Evolutionary conservation across 108 stramenopile genomes (phyloP).

Genomic region (Cylindrotheca fusiformis): DNA sequence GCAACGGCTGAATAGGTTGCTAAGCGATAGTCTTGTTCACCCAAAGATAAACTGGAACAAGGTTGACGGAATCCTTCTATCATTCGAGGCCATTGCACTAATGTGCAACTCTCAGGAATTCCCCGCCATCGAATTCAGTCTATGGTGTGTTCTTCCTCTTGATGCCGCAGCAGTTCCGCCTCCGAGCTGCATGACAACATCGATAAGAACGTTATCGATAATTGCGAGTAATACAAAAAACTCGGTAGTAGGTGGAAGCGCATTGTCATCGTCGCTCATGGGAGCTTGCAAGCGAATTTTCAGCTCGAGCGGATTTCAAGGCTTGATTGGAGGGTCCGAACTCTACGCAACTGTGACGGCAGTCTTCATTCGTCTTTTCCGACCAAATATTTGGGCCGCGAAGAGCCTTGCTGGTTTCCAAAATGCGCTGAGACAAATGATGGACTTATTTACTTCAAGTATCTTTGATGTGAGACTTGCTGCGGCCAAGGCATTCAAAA

Average conservation of each 20-base stretch:
- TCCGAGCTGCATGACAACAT: too few species aligned
- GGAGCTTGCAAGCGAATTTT: constrained; percentile 4
- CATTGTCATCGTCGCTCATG: too few species aligned
- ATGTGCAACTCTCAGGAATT: constrained; percentile 4
- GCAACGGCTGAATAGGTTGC: too few species aligned
- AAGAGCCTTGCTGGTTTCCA: background rate
- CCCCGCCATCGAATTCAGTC: background rate
- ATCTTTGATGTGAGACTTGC: constrained; percentile 35
- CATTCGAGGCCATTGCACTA: constrained; percentile 11
- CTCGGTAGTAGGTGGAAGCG: too few species aligned
- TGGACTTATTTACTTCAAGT: constrained; percentile 17
- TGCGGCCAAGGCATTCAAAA: constrained; percentile 57
- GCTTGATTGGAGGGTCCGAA: constrained; percentile 6
- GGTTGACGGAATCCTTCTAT: constrained; percentile 31
- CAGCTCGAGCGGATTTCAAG: background rate
- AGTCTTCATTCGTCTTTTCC: constrained; percentile 1
- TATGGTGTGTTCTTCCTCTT: background rate
- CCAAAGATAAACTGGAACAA: constrained; percentile 7
- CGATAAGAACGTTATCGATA: too few species aligned
- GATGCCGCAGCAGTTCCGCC: too few species aligned
- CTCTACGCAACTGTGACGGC: constrained; percentile 10
- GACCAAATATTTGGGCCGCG: constrained; percentile 13
- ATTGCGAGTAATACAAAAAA: too few species aligned
- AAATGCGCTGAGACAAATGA: constrained; percentile 7
- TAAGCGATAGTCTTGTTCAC: background rate